A percentile compares a stretch with the other conserved stretches of the same genome.
These are phyloP conservation scores for Acephala macrosclerotiorum DNA, from an alignment of 2,329 filamentous ascomycete species.

Conservation along the genomic window DNA sequence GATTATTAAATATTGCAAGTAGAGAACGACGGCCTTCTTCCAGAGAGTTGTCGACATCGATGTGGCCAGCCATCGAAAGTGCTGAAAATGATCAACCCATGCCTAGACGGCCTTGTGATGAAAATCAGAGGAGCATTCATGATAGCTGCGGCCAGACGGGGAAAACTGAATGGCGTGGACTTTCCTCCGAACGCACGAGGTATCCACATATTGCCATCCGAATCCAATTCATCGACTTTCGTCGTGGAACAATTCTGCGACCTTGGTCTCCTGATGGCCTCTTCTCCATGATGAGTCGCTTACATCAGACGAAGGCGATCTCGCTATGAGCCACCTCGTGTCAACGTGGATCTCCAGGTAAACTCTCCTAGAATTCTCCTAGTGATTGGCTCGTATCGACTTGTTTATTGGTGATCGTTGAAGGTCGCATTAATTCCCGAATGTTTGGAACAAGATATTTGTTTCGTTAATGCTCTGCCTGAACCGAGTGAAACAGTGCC, in stretches of 20 bases:
- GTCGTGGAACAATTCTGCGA: conserved; percentile 5
- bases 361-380: neutral
- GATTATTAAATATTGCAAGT: conserved; percentile 7
- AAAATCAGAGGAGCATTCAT: conserved; percentile 13
- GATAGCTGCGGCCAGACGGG: neutral
- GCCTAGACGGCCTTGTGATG: conserved; percentile 6
- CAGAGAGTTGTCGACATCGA: conserved; percentile 23
- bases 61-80: conserved; percentile 32
- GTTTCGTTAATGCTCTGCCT: neutral
- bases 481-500: neutral
- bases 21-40: conserved; percentile 21
- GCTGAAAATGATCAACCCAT: conserved; percentile 25
- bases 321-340: neutral
- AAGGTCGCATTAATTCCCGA: neutral
- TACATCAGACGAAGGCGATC: neutral
- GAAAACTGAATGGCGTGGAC: neutral
- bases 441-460: neutral
- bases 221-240: neutral
- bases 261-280: conserved; percentile 1
- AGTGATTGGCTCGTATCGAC: neutral
- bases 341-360: neutral
- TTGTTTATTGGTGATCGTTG: neutral
- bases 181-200: neutral
- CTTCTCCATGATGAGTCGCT: neutral
- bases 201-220: neutral